phyloP scores from a whole-genome alignment of 2,329 filamentous ascomycete genomes.

The Epichloe elymi region DNA sequence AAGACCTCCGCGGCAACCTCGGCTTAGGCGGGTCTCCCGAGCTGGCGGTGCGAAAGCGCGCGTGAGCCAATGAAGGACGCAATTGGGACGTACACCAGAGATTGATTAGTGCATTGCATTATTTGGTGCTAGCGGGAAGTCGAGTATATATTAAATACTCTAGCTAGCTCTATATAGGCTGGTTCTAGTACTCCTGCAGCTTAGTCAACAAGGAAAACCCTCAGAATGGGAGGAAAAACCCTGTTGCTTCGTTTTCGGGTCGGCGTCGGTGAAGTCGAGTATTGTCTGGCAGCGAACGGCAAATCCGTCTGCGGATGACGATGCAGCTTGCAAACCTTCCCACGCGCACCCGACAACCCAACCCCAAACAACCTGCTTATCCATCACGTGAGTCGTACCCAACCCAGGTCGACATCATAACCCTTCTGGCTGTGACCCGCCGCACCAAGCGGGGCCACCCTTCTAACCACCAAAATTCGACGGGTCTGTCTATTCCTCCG shows the following conservation, averaged over 20 bases:
- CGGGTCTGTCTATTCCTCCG: background rate
- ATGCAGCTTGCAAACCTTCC: background rate
- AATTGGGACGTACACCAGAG: background rate
- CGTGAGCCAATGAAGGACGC: background rate
- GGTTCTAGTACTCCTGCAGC: too few species aligned
- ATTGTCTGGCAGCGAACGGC: too few species aligned
- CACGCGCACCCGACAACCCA: background rate
- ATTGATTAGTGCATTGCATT: too few species aligned
- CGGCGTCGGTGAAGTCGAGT: too few species aligned
- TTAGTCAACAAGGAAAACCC: too few species aligned
- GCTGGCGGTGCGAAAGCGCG: background rate
- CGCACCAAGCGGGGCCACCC: slow-evolving; percentile 3
- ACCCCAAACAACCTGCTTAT: background rate
- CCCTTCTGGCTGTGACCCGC: background rate
- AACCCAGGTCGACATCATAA: slow-evolving; percentile 16
- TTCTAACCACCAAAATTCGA: background rate
- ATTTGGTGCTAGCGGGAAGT: too few species aligned
- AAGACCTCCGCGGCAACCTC: slow-evolving; percentile 5
- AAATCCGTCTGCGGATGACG: too few species aligned
- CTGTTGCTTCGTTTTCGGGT: too few species aligned
- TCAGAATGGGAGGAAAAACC: too few species aligned
- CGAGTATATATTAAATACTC: too few species aligned
- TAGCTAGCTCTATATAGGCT: too few species aligned
- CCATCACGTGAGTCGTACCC: slow-evolving; percentile 27
- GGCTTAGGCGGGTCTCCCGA: slow-evolving; percentile 2